Base-by-base conservation (phyloP, 441 rosid genomes). In the Croton setiger region DNA sequence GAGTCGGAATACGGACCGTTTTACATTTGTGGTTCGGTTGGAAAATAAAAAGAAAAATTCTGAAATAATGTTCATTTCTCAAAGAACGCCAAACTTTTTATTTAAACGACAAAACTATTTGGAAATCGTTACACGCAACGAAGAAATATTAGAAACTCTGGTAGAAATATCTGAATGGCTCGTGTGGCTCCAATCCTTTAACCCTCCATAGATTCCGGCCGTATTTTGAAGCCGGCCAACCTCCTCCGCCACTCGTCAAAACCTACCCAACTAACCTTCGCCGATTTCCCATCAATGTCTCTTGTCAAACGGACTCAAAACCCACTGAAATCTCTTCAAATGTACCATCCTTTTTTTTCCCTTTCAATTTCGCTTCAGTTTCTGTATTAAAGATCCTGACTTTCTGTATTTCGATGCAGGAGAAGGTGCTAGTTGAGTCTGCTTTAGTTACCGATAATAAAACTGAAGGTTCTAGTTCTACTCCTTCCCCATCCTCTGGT, bases 301-400 rank as follows among this genome's bases (percentile, higher is more conserved):
- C 85, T 63, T 85, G 88, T 78, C 84, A 78, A 76, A 45, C 83
- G 49, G 82, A 74, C 56, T 82, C 89, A 21, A 73, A 78, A 17
- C 66, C 87, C 71, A 63, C 80, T 5, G 78, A 81, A 68, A 55
- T 81, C 20, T 57, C 75, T 41, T 55, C 64, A 5, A 49, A 44
- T 67, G 81, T 81, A 60, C 35, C 6, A 13, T 37, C 2, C 33
- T 21, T 11, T 14, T 37, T 44, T 11, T 21, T 18, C 49, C 41
- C 11, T 18, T n/a, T n/a, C n/a, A n/a, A n/a, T n/a, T n/a, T n/a
- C n/a, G n/a, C 52, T 63, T 13, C 7, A 33, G 1, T 13, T 31
- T 33, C 15, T 31, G 9, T 52, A 18, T 48, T 44, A 43, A 33
- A 0, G 4, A 31, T 43, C 18, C 31, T 7, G 60, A 17, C 7